Evolutionary conservation across 2,329 filamentous ascomycete species (phyloP).

Genomic region (Scortechinia acanthostroma): DNA sequence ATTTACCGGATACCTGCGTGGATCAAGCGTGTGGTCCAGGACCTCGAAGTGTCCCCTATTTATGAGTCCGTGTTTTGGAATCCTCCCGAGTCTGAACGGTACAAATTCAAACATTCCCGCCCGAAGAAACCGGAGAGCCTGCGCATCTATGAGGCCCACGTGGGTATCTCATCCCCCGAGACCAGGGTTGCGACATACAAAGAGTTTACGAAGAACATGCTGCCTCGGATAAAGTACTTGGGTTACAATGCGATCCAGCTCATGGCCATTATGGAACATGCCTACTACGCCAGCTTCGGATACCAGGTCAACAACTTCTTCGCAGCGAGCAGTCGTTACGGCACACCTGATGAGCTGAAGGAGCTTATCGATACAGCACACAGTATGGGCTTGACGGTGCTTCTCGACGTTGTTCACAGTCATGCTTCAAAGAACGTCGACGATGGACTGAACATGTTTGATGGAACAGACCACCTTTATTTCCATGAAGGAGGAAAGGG

Average conservation of each 20-base stretch:
- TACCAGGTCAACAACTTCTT: constrained; percentile 99
- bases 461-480: constrained; percentile 89
- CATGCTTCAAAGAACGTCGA: constrained; percentile 96
- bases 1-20: constrained; percentile 87
- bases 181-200: constrained; percentile 87
- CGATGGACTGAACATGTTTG: constrained; percentile 91
- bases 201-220: constrained; percentile 87
- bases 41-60: constrained; percentile 77
- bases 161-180: constrained; percentile 91
- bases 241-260: constrained; percentile 97
- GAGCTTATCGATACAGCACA: constrained; percentile 95
- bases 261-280: constrained; percentile 99
- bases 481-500: constrained; percentile 85
- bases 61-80: constrained; percentile 99
- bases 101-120: constrained; percentile 75
- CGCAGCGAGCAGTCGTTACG: constrained; percentile 90
- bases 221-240: constrained; percentile 80
- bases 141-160: constrained; percentile 98
- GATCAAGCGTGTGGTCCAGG: constrained; percentile 96
- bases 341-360: constrained; percentile 87
- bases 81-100: constrained; percentile 72
- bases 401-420: constrained; percentile 93
- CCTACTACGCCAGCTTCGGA: constrained; percentile 97
- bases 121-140: constrained; percentile 78
- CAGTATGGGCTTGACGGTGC: constrained; percentile 78